Conservation (phyloP, 306 rosid genomes). For the Casuarina equisetifolia region DNA sequence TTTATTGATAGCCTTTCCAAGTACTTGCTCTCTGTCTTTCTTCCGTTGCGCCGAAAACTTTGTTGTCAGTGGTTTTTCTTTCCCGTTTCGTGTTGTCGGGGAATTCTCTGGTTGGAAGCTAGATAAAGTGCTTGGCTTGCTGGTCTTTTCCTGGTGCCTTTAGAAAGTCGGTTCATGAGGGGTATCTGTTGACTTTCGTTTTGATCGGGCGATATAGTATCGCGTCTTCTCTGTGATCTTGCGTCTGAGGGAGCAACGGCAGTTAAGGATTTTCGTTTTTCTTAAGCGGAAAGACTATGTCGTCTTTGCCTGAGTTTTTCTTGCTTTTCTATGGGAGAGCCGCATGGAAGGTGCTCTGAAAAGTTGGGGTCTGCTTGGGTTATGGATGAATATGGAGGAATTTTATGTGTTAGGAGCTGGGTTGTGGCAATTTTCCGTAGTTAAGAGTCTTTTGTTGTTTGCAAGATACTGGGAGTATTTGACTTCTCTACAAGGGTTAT, state of each 20-base stretch:
- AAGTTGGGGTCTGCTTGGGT: conserved; percentile 22
- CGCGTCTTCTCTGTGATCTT: neutral
- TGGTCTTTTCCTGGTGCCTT: neutral
- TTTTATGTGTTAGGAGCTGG: conserved; percentile 16
- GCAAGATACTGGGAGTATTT: neutral
- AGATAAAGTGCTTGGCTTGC: neutral
- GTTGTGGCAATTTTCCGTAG: conserved; percentile 15
- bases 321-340: conserved; percentile 8
- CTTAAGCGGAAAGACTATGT: neutral
- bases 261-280: conserved; percentile 1
- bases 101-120: neutral
- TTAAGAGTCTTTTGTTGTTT: neutral
- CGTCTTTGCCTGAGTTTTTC: neutral
- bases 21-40: neutral
- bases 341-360: conserved; percentile 9
- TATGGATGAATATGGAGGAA: conserved; percentile 12
- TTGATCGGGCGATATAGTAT: neutral
- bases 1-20: neutral
- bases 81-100: neutral
- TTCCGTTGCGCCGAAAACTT: conserved; percentile 7
- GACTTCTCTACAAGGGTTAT: neutral
- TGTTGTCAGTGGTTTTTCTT: neutral
- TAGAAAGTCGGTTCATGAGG: neutral
- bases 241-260: neutral
- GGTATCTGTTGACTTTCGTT: neutral